phyloP scores from a whole-genome alignment of 805 yeast genomes.

The Torulaspora delbrueckii region DNA sequence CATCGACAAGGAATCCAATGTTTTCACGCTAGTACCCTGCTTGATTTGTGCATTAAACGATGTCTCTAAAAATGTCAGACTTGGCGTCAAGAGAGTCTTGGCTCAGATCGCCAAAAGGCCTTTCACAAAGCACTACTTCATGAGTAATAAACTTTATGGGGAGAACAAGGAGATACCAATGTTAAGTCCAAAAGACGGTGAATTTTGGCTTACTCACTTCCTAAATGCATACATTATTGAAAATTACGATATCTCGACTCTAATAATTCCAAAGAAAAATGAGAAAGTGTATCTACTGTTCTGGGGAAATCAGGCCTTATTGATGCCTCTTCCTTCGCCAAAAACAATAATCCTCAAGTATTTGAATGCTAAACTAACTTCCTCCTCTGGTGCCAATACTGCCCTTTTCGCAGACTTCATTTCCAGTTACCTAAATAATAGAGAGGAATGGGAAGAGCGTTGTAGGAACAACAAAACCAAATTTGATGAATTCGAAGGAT shows the following conservation, averaged over 20 bases:
- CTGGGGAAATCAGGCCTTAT: constrained; percentile 61
- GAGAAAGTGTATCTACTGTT: constrained; percentile 58
- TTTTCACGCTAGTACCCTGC: constrained; percentile 56
- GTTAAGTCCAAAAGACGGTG: constrained; percentile 63
- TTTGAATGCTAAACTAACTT: constrained; percentile 35
- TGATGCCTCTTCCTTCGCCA: constrained; percentile 48
- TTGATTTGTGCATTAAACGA: constrained; percentile 52
- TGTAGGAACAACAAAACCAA: constrained; percentile 48
- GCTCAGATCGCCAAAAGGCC: constrained; percentile 38
- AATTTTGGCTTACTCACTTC: constrained; percentile 39
- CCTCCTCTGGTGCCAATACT: constrained; percentile 38
- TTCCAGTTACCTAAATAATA: constrained; percentile 42
- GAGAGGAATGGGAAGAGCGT: constrained; percentile 42
- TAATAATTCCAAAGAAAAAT: constrained; percentile 48
- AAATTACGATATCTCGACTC: constrained; percentile 41
- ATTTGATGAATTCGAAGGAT: constrained; percentile 51
- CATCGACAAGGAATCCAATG: constrained; percentile 37
- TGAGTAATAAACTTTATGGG: constrained; percentile 58
- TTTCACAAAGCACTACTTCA: constrained; percentile 41
- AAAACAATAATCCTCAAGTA: constrained; percentile 48
- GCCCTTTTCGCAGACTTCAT: constrained; percentile 45
- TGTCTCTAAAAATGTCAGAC: constrained; percentile 47
- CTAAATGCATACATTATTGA: constrained; percentile 49
- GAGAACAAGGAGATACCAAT: constrained; percentile 43
- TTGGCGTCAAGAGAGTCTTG: constrained; percentile 38